phyloP scores from a whole-genome alignment of 108 stramenopile species.

The Fistulifera solaris region DNA sequence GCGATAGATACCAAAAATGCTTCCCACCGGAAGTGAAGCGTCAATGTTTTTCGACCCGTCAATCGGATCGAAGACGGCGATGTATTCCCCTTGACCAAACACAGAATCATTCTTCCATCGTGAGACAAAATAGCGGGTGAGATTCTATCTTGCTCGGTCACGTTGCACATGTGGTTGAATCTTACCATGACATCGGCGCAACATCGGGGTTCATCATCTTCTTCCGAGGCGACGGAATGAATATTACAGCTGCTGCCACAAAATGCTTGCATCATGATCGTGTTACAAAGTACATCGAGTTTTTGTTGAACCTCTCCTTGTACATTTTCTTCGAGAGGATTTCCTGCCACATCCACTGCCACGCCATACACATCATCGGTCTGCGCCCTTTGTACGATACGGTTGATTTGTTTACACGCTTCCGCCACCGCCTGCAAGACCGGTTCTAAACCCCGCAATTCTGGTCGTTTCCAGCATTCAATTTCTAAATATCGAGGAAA shows the following conservation, averaged over 20 bases:
- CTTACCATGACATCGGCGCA: slow-evolving; percentile 80
- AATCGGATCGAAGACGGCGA: slow-evolving; percentile 97
- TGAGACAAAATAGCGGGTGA: background rate
- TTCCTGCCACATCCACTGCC: slow-evolving; percentile 42
- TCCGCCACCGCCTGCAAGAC: slow-evolving; percentile 66
- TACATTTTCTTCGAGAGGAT: slow-evolving; percentile 55
- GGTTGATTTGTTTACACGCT: slow-evolving; percentile 85
- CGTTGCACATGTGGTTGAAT: slow-evolving; percentile 8
- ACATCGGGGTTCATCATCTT: slow-evolving; percentile 67
- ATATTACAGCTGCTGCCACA: slow-evolving; percentile 62
- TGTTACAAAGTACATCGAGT: slow-evolving; percentile 84
- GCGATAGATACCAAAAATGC: slow-evolving; percentile 94
- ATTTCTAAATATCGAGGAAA: slow-evolving; percentile 79
- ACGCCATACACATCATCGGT: slow-evolving; percentile 89
- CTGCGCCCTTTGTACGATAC: slow-evolving; percentile 80
- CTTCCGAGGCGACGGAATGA: slow-evolving; percentile 73
- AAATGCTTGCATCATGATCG: slow-evolving; percentile 72
- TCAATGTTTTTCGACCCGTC: slow-evolving; percentile 95
- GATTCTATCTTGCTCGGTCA: background rate
- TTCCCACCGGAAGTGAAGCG: slow-evolving; percentile 93
- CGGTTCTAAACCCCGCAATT: slow-evolving; percentile 62
- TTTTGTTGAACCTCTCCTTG: slow-evolving; percentile 88
- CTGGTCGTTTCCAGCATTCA: slow-evolving; percentile 70
- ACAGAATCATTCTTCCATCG: slow-evolving; percentile 36
- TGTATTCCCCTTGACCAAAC: slow-evolving; percentile 77